Evolutionary conservation across 1,284 basidiomycete species (phyloP).

Genomic region (Rhodotorula sp.): DNA sequence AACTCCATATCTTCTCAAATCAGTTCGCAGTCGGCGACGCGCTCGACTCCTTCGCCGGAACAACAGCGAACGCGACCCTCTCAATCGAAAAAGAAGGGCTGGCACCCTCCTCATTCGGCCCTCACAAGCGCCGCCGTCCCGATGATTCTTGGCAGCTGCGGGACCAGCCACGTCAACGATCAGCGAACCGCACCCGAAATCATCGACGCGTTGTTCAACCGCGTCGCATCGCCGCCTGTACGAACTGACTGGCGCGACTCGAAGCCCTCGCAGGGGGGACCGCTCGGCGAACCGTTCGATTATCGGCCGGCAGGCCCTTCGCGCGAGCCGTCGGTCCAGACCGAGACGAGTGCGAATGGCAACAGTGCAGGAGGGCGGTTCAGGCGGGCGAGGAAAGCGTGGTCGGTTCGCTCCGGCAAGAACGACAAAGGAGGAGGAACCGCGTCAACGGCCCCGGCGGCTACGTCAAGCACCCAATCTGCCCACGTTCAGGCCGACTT

Average conservation of each 20-base stretch:
- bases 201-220: conserved; percentile 36
- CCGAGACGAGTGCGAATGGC: background rate
- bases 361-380: background rate
- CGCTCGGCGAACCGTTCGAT: conserved; percentile 13
- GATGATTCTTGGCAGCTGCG: background rate
- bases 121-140: background rate
- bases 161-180: background rate
- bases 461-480: background rate
- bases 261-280: background rate
- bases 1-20: conserved; percentile 13
- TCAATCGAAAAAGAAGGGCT: background rate
- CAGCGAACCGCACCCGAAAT: conserved; percentile 29
- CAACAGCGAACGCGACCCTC: background rate
- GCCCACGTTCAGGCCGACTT: background rate
- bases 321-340: background rate
- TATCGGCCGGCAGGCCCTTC: background rate
- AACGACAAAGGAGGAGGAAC: background rate
- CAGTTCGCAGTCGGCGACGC: background rate
- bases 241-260: conserved; percentile 1
- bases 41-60: conserved; percentile 1
- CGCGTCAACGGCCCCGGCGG: background rate
- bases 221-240: conserved; percentile 1
- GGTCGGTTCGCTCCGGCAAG: conserved; percentile 1
- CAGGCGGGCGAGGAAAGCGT: conserved; percentile 10
- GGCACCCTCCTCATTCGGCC: conserved; percentile 6